Evolutionary conservation across 805 yeast species (phyloP), one percentile per base, ranked within the genome.

Genomic region (Candida cerambycidarum): DNA sequence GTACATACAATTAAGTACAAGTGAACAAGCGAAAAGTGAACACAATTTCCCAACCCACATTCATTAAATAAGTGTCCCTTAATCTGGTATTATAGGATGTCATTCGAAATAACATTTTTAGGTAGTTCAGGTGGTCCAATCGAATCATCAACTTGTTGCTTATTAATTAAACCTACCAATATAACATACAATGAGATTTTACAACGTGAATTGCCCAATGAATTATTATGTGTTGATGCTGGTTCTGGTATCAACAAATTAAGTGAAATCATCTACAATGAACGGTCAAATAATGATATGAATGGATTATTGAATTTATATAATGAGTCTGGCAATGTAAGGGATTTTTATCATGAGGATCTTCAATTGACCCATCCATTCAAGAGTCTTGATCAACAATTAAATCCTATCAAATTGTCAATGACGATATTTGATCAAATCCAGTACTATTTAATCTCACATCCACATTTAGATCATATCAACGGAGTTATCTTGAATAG

Each of bases 41-140:
- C n/a, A n/a, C n/a, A n/a, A n/a, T n/a, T n/a, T n/a, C n/a, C n/a
- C n/a, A n/a, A n/a, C n/a, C n/a, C n/a, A n/a, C n/a, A 21, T 21
- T 21, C 23, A 21, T 19, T 27, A 5, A 28, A 18, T 11, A 61
- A 64, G 70, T 21, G 23, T 6, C 5, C 23, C 8, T 6, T 21
- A 31, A 31, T 31, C 21, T 31, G 33, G 33, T 31, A 33, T 33
- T 23, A 21, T 27, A n/a, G 18, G 13, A 36, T 36, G 39, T 36
- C 39, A 27, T 83, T 83, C 55, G 86, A 83, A 46, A 52, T 85
- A 14, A 79, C 85, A 1, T 76, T 83, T 18, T 63, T 85, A 47
- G 97, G 97, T 5, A 77, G 86, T 17, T 77, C 87, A 2, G 97
- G 97, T 5, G 97, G 97, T 2, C 96, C 96, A 0, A 57, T 81